Conservation (phyloP, 768 basidiomycete genomes). For the Asterophora lycoperdoides region DNA sequence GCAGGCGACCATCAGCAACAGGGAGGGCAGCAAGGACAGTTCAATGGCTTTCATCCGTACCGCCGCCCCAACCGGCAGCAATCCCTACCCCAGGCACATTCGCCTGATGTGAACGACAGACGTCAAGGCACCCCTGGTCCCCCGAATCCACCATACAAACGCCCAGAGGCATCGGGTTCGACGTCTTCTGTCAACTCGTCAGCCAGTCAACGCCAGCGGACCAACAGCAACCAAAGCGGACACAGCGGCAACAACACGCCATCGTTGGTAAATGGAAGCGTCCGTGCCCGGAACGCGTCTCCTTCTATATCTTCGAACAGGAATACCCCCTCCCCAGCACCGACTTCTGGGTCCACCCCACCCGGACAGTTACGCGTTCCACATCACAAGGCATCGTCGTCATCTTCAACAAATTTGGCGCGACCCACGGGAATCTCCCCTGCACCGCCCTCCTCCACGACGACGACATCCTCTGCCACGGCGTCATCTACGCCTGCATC, state of each 20-base stretch:
- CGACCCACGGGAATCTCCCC: conserved; percentile 31
- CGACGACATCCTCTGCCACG: conserved; percentile 28
- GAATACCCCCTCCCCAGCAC: conserved; percentile 26
- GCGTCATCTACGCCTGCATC: conserved; percentile 29
- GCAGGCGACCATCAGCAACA: conserved; percentile 39
- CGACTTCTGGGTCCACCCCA: conserved; percentile 24
- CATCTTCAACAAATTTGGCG: conserved; percentile 47
- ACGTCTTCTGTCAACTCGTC: conserved; percentile 74
- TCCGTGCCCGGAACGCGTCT: conserved; percentile 34
- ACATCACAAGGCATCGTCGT: conserved; percentile 31
- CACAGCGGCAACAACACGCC: conserved; percentile 38
- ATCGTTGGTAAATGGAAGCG: conserved; percentile 30
- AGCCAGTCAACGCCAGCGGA: conserved; percentile 57
- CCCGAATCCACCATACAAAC: conserved; percentile 75
- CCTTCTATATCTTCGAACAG: conserved; percentile 25
- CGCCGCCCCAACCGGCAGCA: conserved; percentile 58
- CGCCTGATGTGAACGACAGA: conserved; percentile 43
- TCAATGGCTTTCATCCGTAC: conserved; percentile 76
- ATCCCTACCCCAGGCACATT: conserved; percentile 26
- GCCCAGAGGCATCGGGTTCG: conserved; percentile 75
- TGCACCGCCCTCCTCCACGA: conserved; percentile 29
- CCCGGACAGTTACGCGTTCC: conserved; percentile 29
- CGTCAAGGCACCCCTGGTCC: conserved; percentile 35
- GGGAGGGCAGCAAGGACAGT: conserved; percentile 32
- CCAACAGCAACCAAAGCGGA: conserved; percentile 66